Evolutionary conservation across 129 eudicot species (phyloP).

Genomic region (Pittosporum tobira): DNA sequence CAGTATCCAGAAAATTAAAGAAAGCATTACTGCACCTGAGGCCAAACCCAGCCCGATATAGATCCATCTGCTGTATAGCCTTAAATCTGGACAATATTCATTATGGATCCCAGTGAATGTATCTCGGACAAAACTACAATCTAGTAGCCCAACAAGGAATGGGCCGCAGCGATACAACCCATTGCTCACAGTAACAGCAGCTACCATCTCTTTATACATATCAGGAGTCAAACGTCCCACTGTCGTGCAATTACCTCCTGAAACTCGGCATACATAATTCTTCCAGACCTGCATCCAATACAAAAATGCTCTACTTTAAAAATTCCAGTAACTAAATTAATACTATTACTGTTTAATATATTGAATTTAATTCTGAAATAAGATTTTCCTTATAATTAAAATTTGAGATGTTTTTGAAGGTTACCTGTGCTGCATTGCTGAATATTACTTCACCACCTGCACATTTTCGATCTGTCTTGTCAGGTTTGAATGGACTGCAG

Average conservation of each 20-base stretch:
- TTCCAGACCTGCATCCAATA: slow-evolving; percentile 52
- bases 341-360: no score
- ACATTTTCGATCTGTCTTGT: slow-evolving; percentile 51
- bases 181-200: slow-evolving; percentile 49
- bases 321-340: no score
- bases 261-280: slow-evolving; percentile 56
- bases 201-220: slow-evolving; percentile 55
- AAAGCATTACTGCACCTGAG: slow-evolving; percentile 63
- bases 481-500: slow-evolving; percentile 56
- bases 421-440: slow-evolving; percentile 62
- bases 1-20: slow-evolving; percentile 65
- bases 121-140: slow-evolving; percentile 62
- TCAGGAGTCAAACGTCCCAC: slow-evolving; percentile 65
- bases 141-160: slow-evolving; percentile 42
- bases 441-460: slow-evolving; percentile 49
- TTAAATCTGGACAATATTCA: slow-evolving; percentile 55
- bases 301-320: not conserved
- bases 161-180: slow-evolving; percentile 50
- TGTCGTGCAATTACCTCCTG: slow-evolving; percentile 45
- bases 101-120: slow-evolving; percentile 41
- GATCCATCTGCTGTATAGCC: slow-evolving; percentile 47
- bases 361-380: no score
- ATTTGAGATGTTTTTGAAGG: not conserved
- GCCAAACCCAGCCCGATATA: slow-evolving; percentile 60
- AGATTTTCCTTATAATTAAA: no score